Evolutionary conservation across 1,139 yeast species (phyloP).

Genomic region (Pichia sp.): DNA sequence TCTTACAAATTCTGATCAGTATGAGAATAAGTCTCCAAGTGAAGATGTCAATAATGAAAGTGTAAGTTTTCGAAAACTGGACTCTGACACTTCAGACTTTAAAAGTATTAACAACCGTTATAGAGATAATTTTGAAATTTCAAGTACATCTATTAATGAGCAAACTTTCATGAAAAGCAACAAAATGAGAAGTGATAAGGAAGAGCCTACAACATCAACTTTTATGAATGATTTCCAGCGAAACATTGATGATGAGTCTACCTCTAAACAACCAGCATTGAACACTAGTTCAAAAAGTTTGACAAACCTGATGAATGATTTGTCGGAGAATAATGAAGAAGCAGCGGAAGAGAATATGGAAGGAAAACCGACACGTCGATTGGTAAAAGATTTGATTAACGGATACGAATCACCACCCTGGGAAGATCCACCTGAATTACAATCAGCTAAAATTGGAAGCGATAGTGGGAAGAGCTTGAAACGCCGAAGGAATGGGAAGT

Average conservation of each 20-base stretch:
- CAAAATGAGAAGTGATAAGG: background rate
- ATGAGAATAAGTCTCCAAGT: background rate
- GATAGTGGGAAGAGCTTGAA: background rate
- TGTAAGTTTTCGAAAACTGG: background rate
- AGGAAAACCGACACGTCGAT: slow-evolving; percentile 1
- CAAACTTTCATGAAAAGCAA: background rate
- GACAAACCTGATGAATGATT: background rate
- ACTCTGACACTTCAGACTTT: slow-evolving; percentile 9
- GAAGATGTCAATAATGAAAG: background rate
- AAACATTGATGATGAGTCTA: slow-evolving; percentile 14
- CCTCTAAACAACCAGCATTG: slow-evolving; percentile 4
- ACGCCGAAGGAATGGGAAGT: slow-evolving; percentile 3
- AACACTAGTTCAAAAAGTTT: background rate
- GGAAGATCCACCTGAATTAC: slow-evolving; percentile 29
- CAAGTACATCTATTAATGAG: background rate
- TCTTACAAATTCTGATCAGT: background rate
- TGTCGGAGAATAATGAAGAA: background rate
- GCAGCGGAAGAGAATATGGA: background rate
- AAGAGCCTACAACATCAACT: slow-evolving; percentile 3
- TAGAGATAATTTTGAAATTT: slow-evolving; percentile 10
- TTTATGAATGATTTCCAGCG: slow-evolving; percentile 6
- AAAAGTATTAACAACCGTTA: slow-evolving; percentile 12
- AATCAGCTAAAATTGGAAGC: slow-evolving; percentile 20
- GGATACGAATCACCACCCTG: slow-evolving; percentile 21
- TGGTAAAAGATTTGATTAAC: slow-evolving; percentile 11